Conservation (phyloP, 495 filamentous ascomycete species). For the Podospora comata region DNA sequence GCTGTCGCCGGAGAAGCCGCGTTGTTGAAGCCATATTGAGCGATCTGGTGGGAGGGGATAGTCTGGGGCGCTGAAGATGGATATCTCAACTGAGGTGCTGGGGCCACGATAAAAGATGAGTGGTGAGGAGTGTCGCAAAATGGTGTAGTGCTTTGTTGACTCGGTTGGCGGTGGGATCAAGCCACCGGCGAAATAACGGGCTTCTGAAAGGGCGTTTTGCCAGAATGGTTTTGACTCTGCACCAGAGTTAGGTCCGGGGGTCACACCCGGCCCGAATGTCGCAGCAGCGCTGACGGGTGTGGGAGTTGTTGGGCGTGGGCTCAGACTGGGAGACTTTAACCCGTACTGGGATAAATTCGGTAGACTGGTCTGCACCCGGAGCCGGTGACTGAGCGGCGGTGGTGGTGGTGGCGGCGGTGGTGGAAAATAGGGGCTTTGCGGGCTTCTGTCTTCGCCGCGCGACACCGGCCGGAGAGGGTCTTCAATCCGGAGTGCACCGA, state of each 20-base stretch:
- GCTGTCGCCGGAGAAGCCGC: conserved; percentile 64
- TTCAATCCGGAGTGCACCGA: conserved; percentile 4
- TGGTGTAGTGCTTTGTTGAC: conserved; percentile 63
- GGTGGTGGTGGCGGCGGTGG: not conserved
- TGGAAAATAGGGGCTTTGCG: not conserved
- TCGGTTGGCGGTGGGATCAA: conserved; percentile 60
- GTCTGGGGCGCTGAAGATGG: conserved; percentile 55
- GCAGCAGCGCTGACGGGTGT: conserved; percentile 8
- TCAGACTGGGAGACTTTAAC: not conserved
- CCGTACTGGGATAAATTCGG: conserved; percentile 14
- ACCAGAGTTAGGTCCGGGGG: not conserved
- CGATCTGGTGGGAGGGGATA: conserved; percentile 54
- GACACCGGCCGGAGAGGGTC: not conserved
- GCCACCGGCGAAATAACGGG: conserved; percentile 60
- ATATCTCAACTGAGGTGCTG: conserved; percentile 58
- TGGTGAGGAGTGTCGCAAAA: conserved; percentile 62
- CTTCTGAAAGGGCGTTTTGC: conserved; percentile 52
- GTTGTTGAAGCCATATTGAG: conserved; percentile 62
- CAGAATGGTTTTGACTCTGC: conserved; percentile 25
- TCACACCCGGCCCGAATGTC: conserved; percentile 18
- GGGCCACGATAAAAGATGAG: conserved; percentile 63
- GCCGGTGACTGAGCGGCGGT: not conserved
- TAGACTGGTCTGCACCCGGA: conserved; percentile 1
- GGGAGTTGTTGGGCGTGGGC: conserved; percentile 1
- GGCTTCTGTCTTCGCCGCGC: not conserved